phyloP scores from a whole-genome alignment of 2,329 filamentous ascomycete species.

The Arthrobotrys conoides region DNA sequence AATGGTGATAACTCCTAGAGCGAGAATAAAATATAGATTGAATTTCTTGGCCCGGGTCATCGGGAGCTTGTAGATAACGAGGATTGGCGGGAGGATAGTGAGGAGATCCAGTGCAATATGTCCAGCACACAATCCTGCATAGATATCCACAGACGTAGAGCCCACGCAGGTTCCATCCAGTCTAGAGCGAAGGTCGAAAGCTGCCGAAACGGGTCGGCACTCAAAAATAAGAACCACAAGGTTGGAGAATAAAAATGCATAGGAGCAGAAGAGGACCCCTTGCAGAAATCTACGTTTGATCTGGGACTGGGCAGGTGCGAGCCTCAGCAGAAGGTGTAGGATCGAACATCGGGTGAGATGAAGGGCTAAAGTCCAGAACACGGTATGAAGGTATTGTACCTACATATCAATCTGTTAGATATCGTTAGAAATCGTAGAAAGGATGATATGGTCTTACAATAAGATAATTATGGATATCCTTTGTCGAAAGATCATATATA shows the following conservation, averaged over 20 bases:
- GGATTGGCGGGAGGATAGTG: slow-evolving; percentile 56
- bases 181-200: slow-evolving; percentile 53
- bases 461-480: slow-evolving; percentile 54
- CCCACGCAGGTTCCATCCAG: slow-evolving; percentile 55
- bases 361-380: slow-evolving; percentile 55
- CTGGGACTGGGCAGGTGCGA: slow-evolving; percentile 41
- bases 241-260: slow-evolving; percentile 48
- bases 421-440: neutral
- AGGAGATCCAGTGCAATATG: slow-evolving; percentile 56
- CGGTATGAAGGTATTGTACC: slow-evolving; percentile 59
- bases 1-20: slow-evolving; percentile 44
- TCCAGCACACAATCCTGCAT: slow-evolving; percentile 51
- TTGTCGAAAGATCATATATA: slow-evolving; percentile 51
- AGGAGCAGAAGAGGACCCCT: slow-evolving; percentile 43
- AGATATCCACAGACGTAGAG: slow-evolving; percentile 50
- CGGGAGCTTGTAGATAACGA: slow-evolving; percentile 50
- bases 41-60: slow-evolving; percentile 50
- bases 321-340: slow-evolving; percentile 53
- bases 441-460: slow-evolving; percentile 21
- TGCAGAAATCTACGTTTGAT: slow-evolving; percentile 52
- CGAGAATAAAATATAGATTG: slow-evolving; percentile 55
- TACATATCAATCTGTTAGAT: slow-evolving; percentile 4
- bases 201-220: slow-evolving; percentile 49
- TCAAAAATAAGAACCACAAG: slow-evolving; percentile 55
- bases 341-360: slow-evolving; percentile 58